These are phyloP conservation scores for Collybia nuda DNA, from an alignment of 768 basidiomycete genomes.

Conservation along the genomic window DNA sequence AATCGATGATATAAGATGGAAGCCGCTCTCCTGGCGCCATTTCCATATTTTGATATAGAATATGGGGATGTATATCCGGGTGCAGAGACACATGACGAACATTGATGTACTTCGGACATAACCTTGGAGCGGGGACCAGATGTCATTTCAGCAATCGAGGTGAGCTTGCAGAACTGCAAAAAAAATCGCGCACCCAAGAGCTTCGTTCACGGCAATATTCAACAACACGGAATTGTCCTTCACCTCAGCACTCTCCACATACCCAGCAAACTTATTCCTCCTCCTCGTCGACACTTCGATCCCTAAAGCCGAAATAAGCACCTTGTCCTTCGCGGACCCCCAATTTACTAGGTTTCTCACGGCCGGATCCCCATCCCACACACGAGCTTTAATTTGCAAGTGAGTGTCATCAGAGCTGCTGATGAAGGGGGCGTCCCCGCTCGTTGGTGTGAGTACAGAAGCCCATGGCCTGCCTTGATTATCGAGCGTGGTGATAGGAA, in stretches of 20 bases:
- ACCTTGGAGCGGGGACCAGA: constrained; percentile 26
- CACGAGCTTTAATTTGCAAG: constrained; percentile 18
- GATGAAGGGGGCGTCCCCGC: constrained; percentile 26
- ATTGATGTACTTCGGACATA: constrained; percentile 59
- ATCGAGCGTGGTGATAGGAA: constrained; percentile 30
- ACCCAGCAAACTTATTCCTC: constrained; percentile 50
- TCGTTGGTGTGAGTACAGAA: constrained; percentile 25
- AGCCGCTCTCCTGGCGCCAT: constrained; percentile 29
- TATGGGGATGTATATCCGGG: constrained; percentile 27
- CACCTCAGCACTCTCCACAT: constrained; percentile 19
- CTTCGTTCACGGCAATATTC: constrained; percentile 42
- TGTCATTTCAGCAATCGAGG: background rate
- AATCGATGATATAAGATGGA: constrained; percentile 35
- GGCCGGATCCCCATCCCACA: constrained; percentile 40
- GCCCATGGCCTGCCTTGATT: constrained; percentile 28
- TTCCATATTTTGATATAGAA: constrained; percentile 26
- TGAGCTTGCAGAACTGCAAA: constrained; percentile 9
- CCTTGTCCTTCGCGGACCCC: constrained; percentile 8
- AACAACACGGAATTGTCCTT: constrained; percentile 32
- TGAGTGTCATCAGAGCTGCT: constrained; percentile 18
- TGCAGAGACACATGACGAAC: constrained; percentile 39
- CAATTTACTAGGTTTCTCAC: constrained; percentile 18
- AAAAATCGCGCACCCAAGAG: no score
- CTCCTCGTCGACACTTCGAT: constrained; percentile 44
- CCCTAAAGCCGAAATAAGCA: constrained; percentile 44